A percentile compares a stretch with the other conserved stretches of the same genome.
Conservation (phyloP, 2,329 filamentous ascomycete genomes). For the Monosporascus sp. region DNA sequence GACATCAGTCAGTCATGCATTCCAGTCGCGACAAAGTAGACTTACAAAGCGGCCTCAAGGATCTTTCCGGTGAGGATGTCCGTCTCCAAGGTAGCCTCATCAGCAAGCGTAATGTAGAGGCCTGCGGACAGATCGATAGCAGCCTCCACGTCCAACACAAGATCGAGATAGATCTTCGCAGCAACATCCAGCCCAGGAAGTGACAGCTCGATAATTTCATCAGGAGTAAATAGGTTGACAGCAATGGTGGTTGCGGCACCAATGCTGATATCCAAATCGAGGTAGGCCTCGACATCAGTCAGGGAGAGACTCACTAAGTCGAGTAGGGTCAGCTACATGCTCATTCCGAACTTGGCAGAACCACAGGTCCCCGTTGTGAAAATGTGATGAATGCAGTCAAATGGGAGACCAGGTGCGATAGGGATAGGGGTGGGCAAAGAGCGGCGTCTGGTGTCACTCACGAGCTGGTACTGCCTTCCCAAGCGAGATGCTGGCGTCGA, state of each 20-base stretch:
- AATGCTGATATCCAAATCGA: slow-evolving; percentile 43
- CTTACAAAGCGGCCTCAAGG: slow-evolving; percentile 43
- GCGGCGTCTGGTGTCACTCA: too few relatives aligned
- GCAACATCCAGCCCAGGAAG: slow-evolving; percentile 40
- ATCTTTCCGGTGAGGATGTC: slow-evolving; percentile 40
- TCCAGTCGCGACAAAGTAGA: slow-evolving; percentile 38
- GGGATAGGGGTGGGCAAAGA: too few relatives aligned
- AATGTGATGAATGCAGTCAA: too few relatives aligned
- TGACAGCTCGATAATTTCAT: slow-evolving; percentile 37
- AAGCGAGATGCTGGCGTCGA: slow-evolving; percentile 38
- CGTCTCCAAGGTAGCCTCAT: slow-evolving; percentile 37
- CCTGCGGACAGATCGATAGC: slow-evolving; percentile 47
- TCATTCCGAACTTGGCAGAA: too few relatives aligned
- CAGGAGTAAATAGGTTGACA: slow-evolving; percentile 43
- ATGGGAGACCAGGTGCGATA: too few relatives aligned
- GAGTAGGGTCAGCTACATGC: too few relatives aligned
- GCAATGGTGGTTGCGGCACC: slow-evolving; percentile 43
- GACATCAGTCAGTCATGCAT: too few relatives aligned
- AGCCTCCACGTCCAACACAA: slow-evolving; percentile 45
- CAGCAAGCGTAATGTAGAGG: slow-evolving; percentile 47
- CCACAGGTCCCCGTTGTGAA: too few relatives aligned
- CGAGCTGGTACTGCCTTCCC: slow-evolving; percentile 34
- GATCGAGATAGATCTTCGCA: slow-evolving; percentile 44
- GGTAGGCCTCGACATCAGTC: slow-evolving; percentile 45
- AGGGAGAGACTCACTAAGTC: slow-evolving; percentile 37